Base-by-base conservation (phyloP, 1,284 basidiomycete species). In the Phlebopus sp. region DNA sequence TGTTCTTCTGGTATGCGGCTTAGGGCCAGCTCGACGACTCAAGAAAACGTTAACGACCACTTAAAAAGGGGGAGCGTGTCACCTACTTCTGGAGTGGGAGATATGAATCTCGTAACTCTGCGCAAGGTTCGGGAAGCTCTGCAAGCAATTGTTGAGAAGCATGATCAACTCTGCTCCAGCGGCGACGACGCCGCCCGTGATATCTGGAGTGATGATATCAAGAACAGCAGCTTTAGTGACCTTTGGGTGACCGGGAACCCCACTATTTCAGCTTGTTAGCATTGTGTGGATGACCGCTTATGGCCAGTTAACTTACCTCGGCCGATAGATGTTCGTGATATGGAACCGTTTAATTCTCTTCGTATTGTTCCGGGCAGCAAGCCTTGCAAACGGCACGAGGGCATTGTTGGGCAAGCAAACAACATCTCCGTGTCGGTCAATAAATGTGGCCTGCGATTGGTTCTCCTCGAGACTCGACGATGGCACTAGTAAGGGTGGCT, bases 331-430 rank as follows among this genome's bases (percentile, higher is more conserved):
- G 51, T 86, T 79, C 27, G 83, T 78, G 29, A 96, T 84, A 66
- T 93, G 88, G 69, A 89, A 97, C 14, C 94, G 79, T 69, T 98
- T 97, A 66, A 97, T 92, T 35, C 95, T 75, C 56, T 80, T 81
- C 42, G 82, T 78, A 40, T 81, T 81, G 13, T 77, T 79, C 47
- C 89, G 76, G 0, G 90, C 91, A 14, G 92, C 92, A 35, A 91
- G 74, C 39, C 93, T 77, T 8, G 94, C 92, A 66, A 97, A 96
- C 0, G 89, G 85, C 2, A 90, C 73, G 11, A 95, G 73, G 11
- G 85, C 79, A 51, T 90, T 86, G 50, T 84, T 84, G 0, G 92
- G 89, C 23, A 97, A 73, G 34, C 81, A 78, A 2, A 96, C 86
- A 1, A 93, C 72, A 54, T 92, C 89, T 2, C 91, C 92, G 45